Evolutionary conservation across 495 filamentous ascomycete genomes (phyloP).

Genomic region (Aspergillus haitiensis): DNA sequence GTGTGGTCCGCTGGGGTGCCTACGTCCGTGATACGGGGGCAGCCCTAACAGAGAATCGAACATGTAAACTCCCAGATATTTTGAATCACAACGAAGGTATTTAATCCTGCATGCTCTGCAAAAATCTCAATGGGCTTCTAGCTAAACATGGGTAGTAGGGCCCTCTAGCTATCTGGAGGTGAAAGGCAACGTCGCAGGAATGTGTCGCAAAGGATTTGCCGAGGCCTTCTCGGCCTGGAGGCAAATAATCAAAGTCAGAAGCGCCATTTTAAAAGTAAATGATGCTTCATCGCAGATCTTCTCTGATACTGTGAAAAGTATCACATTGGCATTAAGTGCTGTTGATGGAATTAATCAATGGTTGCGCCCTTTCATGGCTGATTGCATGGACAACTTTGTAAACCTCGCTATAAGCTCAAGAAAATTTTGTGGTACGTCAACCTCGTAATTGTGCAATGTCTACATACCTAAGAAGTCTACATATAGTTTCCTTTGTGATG

Average conservation of each 20-base stretch:
- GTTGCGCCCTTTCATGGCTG: conserved; percentile 22
- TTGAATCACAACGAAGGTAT: neutral
- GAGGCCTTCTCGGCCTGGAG: conserved; percentile 26
- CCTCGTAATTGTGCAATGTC: no score
- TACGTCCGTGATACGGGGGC: conserved; percentile 32
- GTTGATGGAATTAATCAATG: conserved; percentile 9
- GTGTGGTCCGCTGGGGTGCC: conserved; percentile 25
- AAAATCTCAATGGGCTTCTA: neutral
- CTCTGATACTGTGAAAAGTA: neutral
- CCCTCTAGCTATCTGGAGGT: conserved; percentile 1
- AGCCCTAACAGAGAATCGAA: conserved; percentile 19
- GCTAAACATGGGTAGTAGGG: neutral
- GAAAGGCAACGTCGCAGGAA: conserved; percentile 16
- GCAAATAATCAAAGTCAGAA: conserved; percentile 22
- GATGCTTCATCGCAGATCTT: neutral
- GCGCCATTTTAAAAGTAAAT: neutral
- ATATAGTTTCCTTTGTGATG: conserved; percentile 22
- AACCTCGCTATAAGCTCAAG: conserved; percentile 22
- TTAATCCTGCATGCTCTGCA: neutral
- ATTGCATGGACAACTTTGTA: conserved; percentile 15
- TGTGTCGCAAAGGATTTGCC: conserved; percentile 22
- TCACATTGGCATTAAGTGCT: neutral
- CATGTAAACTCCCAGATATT: conserved; percentile 19
- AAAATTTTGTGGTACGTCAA: conserved; percentile 24
- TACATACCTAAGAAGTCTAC: neutral